phyloP scores from a whole-genome alignment of 345 rosid genomes.

The Eucalyptus marginata region DNA sequence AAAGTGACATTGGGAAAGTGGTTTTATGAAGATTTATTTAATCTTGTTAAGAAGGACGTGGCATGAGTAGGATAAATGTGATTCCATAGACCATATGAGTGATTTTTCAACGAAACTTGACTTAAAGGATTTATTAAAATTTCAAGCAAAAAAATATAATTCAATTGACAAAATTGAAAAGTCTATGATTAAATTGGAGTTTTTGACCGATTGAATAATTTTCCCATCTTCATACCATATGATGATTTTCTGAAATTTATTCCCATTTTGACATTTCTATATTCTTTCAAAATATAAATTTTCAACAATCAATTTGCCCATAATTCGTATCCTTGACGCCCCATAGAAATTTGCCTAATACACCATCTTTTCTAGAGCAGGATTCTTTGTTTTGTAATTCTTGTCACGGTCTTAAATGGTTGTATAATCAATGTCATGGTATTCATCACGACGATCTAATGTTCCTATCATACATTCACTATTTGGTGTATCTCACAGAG shows the following conservation, averaged over 20 bases:
- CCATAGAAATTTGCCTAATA: background rate
- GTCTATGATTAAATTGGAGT: accelerated
- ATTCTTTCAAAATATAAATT: background rate
- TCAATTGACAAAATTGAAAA: accelerated
- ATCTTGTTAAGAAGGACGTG: background rate
- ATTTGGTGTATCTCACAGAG: background rate
- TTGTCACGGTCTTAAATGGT: background rate
- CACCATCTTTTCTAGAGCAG: background rate
- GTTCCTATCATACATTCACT: background rate
- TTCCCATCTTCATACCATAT: background rate
- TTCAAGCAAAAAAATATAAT: accelerated
- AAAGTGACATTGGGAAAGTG: background rate
- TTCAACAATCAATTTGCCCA: background rate
- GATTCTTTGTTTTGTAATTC: background rate
- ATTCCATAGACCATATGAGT: background rate
- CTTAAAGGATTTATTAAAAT: background rate
- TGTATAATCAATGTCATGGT: background rate
- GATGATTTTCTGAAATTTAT: background rate
- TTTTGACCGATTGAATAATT: background rate
- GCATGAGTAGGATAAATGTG: background rate
- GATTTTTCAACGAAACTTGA: background rate
- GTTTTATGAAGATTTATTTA: background rate
- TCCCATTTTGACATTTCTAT: background rate
- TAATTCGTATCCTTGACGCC: background rate
- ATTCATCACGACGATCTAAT: background rate